Conservation (phyloP, 257 asterid species). For the Ilex asprella region DNA sequence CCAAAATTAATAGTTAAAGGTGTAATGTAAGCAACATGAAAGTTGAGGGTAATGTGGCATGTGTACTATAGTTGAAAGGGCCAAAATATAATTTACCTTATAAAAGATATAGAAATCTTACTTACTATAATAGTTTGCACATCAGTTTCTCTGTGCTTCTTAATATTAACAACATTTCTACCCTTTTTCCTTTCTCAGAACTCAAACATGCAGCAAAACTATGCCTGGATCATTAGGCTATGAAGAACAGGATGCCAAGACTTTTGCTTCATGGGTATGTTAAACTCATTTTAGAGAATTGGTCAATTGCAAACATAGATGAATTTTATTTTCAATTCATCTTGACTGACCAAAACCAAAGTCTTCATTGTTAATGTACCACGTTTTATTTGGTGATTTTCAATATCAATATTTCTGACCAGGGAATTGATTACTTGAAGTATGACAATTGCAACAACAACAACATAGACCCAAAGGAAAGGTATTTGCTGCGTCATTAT, state of each 20-base stretch:
- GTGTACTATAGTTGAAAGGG: too few relatives aligned
- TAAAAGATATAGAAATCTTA: too few relatives aligned
- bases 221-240: conserved; percentile 3
- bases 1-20: too few relatives aligned
- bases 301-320: too few relatives aligned
- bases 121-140: too few relatives aligned
- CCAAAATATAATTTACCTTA: too few relatives aligned
- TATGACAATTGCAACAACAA: conserved; percentile 81
- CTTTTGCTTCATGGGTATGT: conserved; percentile 51
- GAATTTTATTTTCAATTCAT: neutral
- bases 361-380: neutral
- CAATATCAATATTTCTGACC: neutral
- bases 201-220: neutral
- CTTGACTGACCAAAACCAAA: neutral
- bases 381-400: neutral
- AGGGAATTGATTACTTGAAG: conserved; percentile 93
- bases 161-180: neutral
- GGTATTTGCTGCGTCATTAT: conserved; percentile 20
- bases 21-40: too few relatives aligned
- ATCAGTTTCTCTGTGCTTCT: neutral
- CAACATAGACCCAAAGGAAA: conserved; percentile 37
- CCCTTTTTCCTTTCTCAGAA: neutral
- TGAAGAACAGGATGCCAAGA: conserved; percentile 3
- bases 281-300: neutral
- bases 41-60: too few relatives aligned